Percentiles rank a stretch among this genome's conserved stretches.
These are phyloP conservation scores for Arthrobotrys sinensis DNA, from an alignment of 2,329 filamentous ascomycete genomes.

Conservation along the genomic window DNA sequence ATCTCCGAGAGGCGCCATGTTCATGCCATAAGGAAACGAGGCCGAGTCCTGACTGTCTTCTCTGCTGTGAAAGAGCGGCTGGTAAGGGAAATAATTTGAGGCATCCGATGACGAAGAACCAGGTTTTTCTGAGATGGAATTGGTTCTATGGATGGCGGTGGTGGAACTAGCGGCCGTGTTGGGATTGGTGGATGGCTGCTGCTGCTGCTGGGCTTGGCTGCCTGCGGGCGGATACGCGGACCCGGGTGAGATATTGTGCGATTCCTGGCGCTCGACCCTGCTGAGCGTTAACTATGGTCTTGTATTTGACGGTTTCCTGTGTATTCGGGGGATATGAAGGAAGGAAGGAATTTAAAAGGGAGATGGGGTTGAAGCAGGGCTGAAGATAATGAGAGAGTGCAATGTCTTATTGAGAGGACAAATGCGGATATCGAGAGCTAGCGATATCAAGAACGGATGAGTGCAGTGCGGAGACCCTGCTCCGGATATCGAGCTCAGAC, in stretches of 20 bases:
- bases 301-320: too few relatives aligned
- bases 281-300: not conserved
- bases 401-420: constrained; percentile 27
- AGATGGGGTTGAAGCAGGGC: not conserved
- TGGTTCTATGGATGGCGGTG: constrained; percentile 15
- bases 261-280: constrained; percentile 58
- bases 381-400: not conserved
- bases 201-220: constrained; percentile 28
- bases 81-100: constrained; percentile 53
- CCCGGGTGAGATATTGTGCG: constrained; percentile 57
- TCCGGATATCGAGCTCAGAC: not conserved
- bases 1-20: constrained; percentile 58
- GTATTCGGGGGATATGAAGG: not conserved
- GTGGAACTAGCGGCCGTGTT: constrained; percentile 34
- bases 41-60: constrained; percentile 42
- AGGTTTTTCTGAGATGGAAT: constrained; percentile 47
- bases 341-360: not conserved
- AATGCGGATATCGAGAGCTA: constrained; percentile 26
- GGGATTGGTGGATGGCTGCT: constrained; percentile 28
- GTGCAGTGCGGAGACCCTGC: not conserved
- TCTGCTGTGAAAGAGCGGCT: constrained; percentile 39
- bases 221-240: constrained; percentile 51
- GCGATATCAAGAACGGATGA: constrained; percentile 20
- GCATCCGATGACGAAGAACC: constrained; percentile 52
- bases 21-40: constrained; percentile 50